A percentile compares a stretch with the other conserved stretches of the same genome.
Conservation (phyloP, 805 yeast species). For the Sugiyamaella marilandica region DNA sequence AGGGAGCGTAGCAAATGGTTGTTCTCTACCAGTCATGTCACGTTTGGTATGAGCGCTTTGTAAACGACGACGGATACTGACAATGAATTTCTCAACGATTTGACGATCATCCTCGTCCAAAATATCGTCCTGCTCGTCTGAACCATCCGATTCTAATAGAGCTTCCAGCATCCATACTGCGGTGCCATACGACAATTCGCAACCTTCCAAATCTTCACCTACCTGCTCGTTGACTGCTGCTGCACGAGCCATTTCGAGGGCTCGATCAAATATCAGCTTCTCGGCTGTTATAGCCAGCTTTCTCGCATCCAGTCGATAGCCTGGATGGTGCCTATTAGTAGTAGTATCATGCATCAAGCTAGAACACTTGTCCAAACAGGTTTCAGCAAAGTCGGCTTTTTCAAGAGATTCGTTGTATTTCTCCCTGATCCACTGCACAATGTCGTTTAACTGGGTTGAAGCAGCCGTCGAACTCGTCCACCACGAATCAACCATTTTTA, state of each 20-base stretch:
- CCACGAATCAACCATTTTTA: slow-evolving; percentile 84
- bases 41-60: slow-evolving; percentile 18
- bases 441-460: slow-evolving; percentile 33
- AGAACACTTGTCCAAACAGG: slow-evolving; percentile 23
- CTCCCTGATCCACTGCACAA: slow-evolving; percentile 90
- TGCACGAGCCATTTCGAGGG: slow-evolving; percentile 83
- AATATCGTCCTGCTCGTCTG: slow-evolving; percentile 32
- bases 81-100: slow-evolving; percentile 75
- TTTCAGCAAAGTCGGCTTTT: slow-evolving; percentile 74
- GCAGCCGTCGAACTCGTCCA: slow-evolving; percentile 53
- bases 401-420: slow-evolving; percentile 84
- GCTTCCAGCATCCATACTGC: slow-evolving; percentile 96
- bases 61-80: slow-evolving; percentile 76
- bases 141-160: slow-evolving; percentile 49
- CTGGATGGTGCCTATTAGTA: neutral
- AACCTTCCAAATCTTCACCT: slow-evolving; percentile 65
- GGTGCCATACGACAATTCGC: slow-evolving; percentile 86
- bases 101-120: slow-evolving; percentile 69
- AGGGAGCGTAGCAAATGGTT: neutral
- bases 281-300: slow-evolving; percentile 56
- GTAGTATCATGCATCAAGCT: neutral
- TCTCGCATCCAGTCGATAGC: neutral
- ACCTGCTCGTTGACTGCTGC: slow-evolving; percentile 87
- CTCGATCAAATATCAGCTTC: slow-evolving; percentile 84
- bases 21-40: neutral